Conservation (phyloP, 768 basidiomycete species). For the Tricholoma matsutake region DNA sequence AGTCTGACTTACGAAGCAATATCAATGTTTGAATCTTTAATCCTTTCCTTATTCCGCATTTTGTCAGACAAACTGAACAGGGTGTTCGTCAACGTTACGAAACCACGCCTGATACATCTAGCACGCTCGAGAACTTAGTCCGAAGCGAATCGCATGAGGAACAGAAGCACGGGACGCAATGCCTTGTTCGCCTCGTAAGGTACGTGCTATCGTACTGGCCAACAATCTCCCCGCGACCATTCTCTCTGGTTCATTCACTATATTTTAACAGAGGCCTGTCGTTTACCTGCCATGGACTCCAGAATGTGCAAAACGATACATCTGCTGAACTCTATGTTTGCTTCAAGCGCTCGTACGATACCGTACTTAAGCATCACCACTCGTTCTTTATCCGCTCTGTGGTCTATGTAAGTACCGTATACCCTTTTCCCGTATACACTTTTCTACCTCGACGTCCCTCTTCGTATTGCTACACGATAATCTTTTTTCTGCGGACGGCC, state of each 20-base stretch:
- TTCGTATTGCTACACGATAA: conserved; percentile 2
- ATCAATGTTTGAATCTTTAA: conserved; percentile 47
- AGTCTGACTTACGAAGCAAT: conserved; percentile 66
- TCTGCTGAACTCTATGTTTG: conserved; percentile 57
- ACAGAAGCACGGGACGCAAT: conserved; percentile 51
- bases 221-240: conserved; percentile 5
- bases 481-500: too few relatives aligned
- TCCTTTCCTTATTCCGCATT: conserved; percentile 16
- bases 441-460: conserved; percentile 8
- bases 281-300: conserved; percentile 66
- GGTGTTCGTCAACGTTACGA: conserved; percentile 62
- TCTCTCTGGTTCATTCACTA: too few relatives aligned
- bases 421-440: too few relatives aligned
- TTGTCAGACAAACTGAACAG: conserved; percentile 30
- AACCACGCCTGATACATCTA: conserved; percentile 37
- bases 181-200: conserved; percentile 66
- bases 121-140: conserved; percentile 62
- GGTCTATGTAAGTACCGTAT: conserved; percentile 45
- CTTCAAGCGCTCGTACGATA: conserved; percentile 70
- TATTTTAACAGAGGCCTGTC: conserved; percentile 51
- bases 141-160: conserved; percentile 42
- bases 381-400: conserved; percentile 64
- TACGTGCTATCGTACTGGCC: conserved; percentile 28
- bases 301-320: conserved; percentile 57
- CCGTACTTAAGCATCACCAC: conserved; percentile 64